A percentile compares a stretch with the other conserved stretches of the same genome.
phyloP scores from a whole-genome alignment of 306 rosid species.

The Rosa persica region DNA sequence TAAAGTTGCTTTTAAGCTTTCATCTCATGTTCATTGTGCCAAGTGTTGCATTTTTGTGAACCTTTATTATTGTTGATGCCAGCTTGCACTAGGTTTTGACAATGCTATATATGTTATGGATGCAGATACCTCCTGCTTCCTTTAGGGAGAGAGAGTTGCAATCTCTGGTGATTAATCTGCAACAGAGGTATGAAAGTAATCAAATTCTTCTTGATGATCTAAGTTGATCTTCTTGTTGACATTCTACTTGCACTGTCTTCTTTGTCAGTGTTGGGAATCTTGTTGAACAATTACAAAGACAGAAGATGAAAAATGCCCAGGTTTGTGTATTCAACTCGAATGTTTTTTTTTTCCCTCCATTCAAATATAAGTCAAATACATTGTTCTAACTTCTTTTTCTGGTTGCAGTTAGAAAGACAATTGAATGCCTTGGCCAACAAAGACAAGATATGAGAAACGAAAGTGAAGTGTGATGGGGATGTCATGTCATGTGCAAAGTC shows the following conservation, averaged over 20 bases:
- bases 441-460: conserved; percentile 22
- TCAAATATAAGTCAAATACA: not conserved
- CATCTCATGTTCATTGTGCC: not conserved
- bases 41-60: not conserved
- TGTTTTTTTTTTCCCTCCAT: not conserved
- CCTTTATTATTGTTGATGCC: not conserved
- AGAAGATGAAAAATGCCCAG: conserved; percentile 80
- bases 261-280: conserved; percentile 64
- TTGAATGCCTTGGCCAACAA: conserved; percentile 32
- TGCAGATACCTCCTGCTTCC: conserved; percentile 55
- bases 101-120: conserved; percentile 24
- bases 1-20: not conserved
- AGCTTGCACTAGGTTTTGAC: not conserved
- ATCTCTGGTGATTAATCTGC: conserved; percentile 60
- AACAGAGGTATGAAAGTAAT: conserved; percentile 62
- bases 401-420: conserved; percentile 51
- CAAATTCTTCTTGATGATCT: conserved; percentile 19
- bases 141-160: conserved; percentile 69
- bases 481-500: not conserved
- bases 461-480: not conserved
- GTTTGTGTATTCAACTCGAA: conserved; percentile 34
- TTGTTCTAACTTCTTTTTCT: not conserved
- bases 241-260: conserved; percentile 22
- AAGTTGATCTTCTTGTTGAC: conserved; percentile 15
- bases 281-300: conserved; percentile 74